Conservation (phyloP, 345 rosid species). For the Heritiera littoralis region DNA sequence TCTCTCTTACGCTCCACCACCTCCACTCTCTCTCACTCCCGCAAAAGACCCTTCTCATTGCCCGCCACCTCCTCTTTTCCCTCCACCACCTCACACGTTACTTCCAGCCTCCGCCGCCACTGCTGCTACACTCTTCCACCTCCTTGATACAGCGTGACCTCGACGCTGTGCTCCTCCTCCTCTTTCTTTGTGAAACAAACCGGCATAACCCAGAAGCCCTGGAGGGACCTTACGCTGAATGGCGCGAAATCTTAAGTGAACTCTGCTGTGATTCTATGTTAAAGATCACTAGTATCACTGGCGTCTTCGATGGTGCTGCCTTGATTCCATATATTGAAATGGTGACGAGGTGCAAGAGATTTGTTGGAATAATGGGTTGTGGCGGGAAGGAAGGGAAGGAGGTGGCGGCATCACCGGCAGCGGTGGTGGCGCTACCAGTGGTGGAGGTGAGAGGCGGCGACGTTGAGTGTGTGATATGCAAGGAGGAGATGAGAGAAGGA, state of each 20-base stretch:
- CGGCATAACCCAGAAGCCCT: conserved; percentile 61
- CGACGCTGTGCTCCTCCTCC: conserved; percentile 75
- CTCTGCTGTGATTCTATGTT: conserved; percentile 39
- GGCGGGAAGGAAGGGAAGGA: conserved; percentile 44
- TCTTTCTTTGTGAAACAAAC: conserved; percentile 76
- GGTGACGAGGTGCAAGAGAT: conserved; percentile 64
- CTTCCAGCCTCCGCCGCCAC: conserved; percentile 35
- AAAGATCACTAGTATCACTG: conserved; percentile 36
- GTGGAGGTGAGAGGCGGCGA: conserved; percentile 49
- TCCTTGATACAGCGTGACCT: conserved; percentile 59
- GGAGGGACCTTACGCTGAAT: conserved; percentile 41
- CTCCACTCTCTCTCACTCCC: conserved; percentile 74
- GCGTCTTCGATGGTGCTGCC: conserved; percentile 54
- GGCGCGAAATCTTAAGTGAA: conserved; percentile 51
- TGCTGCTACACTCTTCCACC: conserved; percentile 30
- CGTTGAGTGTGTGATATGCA: conserved; percentile 72
- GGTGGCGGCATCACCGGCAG: conserved; percentile 57
- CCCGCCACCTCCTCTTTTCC: conserved; percentile 77
- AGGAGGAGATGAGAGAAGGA: conserved; percentile 79
- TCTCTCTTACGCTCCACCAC: conserved; percentile 76
- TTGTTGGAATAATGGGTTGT: conserved; percentile 45
- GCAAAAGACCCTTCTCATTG: conserved; percentile 68
- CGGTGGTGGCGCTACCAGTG: conserved; percentile 64
- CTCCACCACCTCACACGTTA: conserved; percentile 60
- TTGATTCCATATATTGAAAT: conserved; percentile 65